Evolutionary conservation across 2,329 filamentous ascomycete species (phyloP).

Genomic region (Pseudocercospora eumusae): DNA sequence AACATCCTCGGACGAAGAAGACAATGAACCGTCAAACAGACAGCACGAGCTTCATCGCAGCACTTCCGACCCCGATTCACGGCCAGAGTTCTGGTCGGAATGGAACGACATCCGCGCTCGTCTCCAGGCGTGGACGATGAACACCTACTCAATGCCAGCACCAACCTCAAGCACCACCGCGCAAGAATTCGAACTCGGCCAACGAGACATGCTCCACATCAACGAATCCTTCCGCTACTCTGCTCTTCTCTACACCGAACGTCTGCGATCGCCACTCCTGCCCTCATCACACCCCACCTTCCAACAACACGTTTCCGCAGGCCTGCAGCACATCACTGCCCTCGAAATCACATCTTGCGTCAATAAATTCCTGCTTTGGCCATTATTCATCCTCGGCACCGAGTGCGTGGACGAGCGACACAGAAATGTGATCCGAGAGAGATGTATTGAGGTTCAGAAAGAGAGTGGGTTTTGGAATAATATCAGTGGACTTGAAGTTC

Average conservation of each 20-base stretch:
- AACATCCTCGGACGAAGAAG: conserved; percentile 43
- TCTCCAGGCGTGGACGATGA: conserved; percentile 80
- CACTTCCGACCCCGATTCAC: conserved; percentile 53
- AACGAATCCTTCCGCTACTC: conserved; percentile 90
- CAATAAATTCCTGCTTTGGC: conserved; percentile 92
- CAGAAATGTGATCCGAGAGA: conserved; percentile 73
- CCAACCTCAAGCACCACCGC: conserved; percentile 25
- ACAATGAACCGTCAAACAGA: conserved; percentile 39
- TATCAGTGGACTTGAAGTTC: conserved; percentile 76
- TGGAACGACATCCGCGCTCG: conserved; percentile 78
- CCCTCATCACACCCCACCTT: conserved; percentile 75
- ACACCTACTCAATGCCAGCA: conserved; percentile 44
- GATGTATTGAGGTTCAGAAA: conserved; percentile 82
- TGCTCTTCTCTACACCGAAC: conserved; percentile 85
- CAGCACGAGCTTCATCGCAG: conserved; percentile 22
- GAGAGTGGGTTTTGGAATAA: conserved; percentile 95
- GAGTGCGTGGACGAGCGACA: conserved; percentile 83
- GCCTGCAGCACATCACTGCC: conserved; percentile 78
- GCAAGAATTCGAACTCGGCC: conserved; percentile 40
- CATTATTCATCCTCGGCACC: conserved; percentile 83
- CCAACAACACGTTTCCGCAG: conserved; percentile 77
- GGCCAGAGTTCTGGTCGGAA: conserved; percentile 72
- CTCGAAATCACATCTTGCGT: conserved; percentile 70
- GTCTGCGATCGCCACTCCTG: conserved; percentile 74
- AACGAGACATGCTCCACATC: conserved; percentile 76